These are phyloP conservation scores for Colletotrichum godetiae DNA, from an alignment of 2,329 filamentous ascomycete genomes.

Conservation along the genomic window DNA sequence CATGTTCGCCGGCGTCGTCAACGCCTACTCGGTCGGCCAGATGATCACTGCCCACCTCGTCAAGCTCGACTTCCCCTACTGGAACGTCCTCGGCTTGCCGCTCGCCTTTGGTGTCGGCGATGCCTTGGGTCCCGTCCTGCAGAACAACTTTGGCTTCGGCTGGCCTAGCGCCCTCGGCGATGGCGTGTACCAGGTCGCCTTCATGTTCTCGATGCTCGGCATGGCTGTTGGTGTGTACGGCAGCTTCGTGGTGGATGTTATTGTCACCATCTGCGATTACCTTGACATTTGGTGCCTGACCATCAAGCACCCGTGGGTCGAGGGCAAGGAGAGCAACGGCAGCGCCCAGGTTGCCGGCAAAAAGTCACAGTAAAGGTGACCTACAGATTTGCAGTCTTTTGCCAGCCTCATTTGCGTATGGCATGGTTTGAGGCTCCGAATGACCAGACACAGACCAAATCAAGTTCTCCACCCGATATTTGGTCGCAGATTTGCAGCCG, in stretches of 20 bases:
- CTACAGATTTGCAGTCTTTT: background rate
- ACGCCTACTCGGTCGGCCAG: constrained; percentile 93
- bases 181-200: constrained; percentile 89
- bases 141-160: constrained; percentile 69
- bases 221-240: constrained; percentile 91
- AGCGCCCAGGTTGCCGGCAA: constrained; percentile 47
- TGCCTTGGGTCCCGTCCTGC: constrained; percentile 77
- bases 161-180: constrained; percentile 83
- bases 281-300: constrained; percentile 98
- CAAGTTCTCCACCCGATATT: background rate
- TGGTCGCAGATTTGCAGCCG: background rate
- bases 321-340: constrained; percentile 49
- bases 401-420: background rate
- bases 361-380: constrained; percentile 48
- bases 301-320: constrained; percentile 84
- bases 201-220: constrained; percentile 89
- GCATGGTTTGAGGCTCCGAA: background rate
- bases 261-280: constrained; percentile 97
- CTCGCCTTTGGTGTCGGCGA: constrained; percentile 84
- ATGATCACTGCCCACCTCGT: constrained; percentile 97
- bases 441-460: background rate
- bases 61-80: constrained; percentile 88
- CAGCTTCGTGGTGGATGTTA: constrained; percentile 96
- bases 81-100: constrained; percentile 85
- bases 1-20: constrained; percentile 88